Base-by-base conservation (phyloP, 805 yeast species). In the Pichia eremophila region DNA sequence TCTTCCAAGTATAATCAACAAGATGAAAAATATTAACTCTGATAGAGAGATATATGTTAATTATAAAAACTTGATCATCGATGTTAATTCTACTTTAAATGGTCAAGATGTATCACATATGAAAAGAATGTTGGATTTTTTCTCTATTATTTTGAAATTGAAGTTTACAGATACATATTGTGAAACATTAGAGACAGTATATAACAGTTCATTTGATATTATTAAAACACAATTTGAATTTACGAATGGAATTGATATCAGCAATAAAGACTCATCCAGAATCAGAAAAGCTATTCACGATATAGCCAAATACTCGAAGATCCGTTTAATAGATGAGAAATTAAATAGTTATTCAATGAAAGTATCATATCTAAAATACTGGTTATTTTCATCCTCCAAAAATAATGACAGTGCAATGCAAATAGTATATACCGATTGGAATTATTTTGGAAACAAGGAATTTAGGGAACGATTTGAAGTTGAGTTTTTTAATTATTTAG, bases 381-480 rank as follows among this genome's bases (percentile, higher is more conserved):
- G 52, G 52, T 12, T 52, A 17, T 52, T 35, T 14, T 39, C 47
- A 2, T 32, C 47, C 22, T 17, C 43, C 5, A 39, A 43, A 38
- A 9, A 36, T 5, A 28, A 42, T 22, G 43, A 46, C n/a, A 37
- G 49, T 5, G 52, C 49, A 6, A 35, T 46, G 34, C 51, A 54
- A 2, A 29, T 64, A 25, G 48, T 60, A 5, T 56, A 56, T 43
- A 45, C 61, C 22, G 65, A 64, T 18, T 64, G 68, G 68, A 46
- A 47, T 0, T 63, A 61, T 44, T 59, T 64, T 46, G 64, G 59
- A 1, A 40, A 46, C 31, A 48, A 43, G 5, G 22, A 34, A 4
- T n/a, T 58, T 2, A 41, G 65, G 18, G 29, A 41, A 1, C 45
- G 44, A 27, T 50, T 52, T 41, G 66, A 61, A 27, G 42, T 64